These are phyloP conservation scores for Metarhizium robertsii DNA, from an alignment of 2,329 filamentous ascomycete species.

Conservation along the genomic window DNA sequence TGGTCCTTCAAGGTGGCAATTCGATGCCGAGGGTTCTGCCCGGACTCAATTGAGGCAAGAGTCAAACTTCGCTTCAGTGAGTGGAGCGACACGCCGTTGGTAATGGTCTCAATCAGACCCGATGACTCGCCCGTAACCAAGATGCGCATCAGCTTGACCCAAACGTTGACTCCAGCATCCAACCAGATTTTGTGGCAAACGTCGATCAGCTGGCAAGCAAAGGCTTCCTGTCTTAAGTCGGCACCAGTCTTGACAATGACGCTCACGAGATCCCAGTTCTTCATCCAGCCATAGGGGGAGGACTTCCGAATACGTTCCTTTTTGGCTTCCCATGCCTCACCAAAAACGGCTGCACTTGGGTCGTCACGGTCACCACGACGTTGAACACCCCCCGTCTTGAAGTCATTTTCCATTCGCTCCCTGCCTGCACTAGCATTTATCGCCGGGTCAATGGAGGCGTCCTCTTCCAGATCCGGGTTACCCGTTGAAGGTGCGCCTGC, in stretches of 20 bases:
- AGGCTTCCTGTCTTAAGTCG: slow-evolving; percentile 75
- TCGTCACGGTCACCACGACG: slow-evolving; percentile 76
- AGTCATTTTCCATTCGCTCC: slow-evolving; percentile 81
- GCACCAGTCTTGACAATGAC: slow-evolving; percentile 84
- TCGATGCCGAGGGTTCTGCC: slow-evolving; percentile 62
- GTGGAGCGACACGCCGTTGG: slow-evolving; percentile 79
- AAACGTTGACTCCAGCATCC: slow-evolving; percentile 66
- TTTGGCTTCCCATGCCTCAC: slow-evolving; percentile 77
- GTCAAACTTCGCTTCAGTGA: slow-evolving; percentile 77
- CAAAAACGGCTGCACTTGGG: slow-evolving; percentile 76
- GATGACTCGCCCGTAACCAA: slow-evolving; percentile 78
- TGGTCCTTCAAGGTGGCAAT: slow-evolving; percentile 77
- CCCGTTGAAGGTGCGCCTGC: slow-evolving; percentile 31
- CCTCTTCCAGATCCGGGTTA: slow-evolving; percentile 46
- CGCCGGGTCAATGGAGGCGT: slow-evolving; percentile 37
- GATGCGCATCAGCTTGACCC: slow-evolving; percentile 83
- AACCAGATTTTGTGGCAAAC: slow-evolving; percentile 77
- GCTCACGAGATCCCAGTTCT: slow-evolving; percentile 80
- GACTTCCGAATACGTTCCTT: slow-evolving; percentile 76
- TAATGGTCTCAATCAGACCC: slow-evolving; percentile 79
- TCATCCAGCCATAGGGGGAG: slow-evolving; percentile 81
- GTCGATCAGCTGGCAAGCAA: slow-evolving; percentile 75
- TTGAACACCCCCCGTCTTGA: slow-evolving; percentile 76
- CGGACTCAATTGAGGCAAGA: slow-evolving; percentile 62
- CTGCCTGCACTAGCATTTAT: slow-evolving; percentile 65